Percentiles rank a stretch among this genome's conserved stretches.
phyloP scores from a whole-genome alignment of 1,139 yeast species.

The Saccharomyces hybrid region DNA sequence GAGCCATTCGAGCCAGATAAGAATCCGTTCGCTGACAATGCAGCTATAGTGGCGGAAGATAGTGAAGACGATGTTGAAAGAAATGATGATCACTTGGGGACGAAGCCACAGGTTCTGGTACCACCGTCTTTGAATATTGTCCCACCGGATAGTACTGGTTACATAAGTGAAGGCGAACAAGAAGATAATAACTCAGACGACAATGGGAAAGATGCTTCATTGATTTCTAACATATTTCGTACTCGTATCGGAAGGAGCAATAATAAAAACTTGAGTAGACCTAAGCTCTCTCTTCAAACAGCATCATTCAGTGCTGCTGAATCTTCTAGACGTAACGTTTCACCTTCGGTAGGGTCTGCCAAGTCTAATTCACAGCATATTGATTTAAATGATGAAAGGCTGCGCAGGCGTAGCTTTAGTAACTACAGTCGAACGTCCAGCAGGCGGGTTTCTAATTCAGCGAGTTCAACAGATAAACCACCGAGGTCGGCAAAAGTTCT shows the following conservation, averaged over 20 bases:
- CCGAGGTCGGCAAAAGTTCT: constrained; percentile 25
- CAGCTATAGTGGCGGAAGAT: not conserved
- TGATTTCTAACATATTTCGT: constrained; percentile 14
- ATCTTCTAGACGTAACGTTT: not conserved
- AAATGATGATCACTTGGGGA: not conserved
- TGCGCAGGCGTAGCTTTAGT: constrained; percentile 17
- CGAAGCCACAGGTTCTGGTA: not conserved
- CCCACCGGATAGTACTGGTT: constrained; percentile 3
- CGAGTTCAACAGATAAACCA: constrained; percentile 12
- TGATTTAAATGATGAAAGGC: not conserved
- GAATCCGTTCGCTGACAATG: not conserved
- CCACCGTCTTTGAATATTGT: constrained; percentile 5
- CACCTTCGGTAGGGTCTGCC: constrained; percentile 8
- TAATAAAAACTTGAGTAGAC: constrained; percentile 6
- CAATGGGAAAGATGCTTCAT: constrained; percentile 9
- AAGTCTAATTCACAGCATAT: not conserved
- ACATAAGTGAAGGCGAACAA: constrained; percentile 3
- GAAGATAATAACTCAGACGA: not conserved
- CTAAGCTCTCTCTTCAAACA: constrained; percentile 16
- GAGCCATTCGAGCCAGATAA: constrained; percentile 5
- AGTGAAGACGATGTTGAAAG: not conserved
- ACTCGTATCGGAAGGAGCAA: constrained; percentile 5
- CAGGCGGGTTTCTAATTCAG: constrained; percentile 12
- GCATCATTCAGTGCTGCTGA: constrained; percentile 10
- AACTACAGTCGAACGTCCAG: constrained; percentile 3